Conservation (phyloP, 1,284 basidiomycete species). For the Ustilago trichophora region DNA sequence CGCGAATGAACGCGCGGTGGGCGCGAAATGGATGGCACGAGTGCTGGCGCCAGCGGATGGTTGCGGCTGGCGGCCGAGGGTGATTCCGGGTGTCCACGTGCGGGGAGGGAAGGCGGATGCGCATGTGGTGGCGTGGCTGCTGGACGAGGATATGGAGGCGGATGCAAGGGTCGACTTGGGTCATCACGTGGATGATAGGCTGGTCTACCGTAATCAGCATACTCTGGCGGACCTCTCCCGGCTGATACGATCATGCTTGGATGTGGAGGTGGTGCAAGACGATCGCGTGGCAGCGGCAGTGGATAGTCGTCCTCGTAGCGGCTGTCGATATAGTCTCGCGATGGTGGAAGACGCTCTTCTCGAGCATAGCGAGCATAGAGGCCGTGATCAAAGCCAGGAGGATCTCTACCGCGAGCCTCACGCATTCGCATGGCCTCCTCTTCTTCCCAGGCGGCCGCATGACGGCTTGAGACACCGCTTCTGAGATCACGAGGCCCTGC, state of each 20-base stretch:
- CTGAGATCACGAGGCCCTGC: too few relatives aligned
- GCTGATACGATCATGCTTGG: not conserved
- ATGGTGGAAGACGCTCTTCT: conserved; percentile 5
- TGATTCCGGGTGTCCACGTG: too few relatives aligned
- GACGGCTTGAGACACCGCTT: not conserved
- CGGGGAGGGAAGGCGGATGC: too few relatives aligned
- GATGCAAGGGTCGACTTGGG: conserved; percentile 8
- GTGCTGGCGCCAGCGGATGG: too few relatives aligned
- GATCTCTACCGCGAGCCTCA: conserved; percentile 9
- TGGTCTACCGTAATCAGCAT: conserved; percentile 8
- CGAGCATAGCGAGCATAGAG: conserved; percentile 11
- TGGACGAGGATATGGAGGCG: conserved; percentile 4
- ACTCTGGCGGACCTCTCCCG: conserved; percentile 1
- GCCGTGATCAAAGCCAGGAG: conserved; percentile 8
- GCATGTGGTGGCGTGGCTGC: conserved; percentile 10
- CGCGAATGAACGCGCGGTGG: conserved; percentile 8
- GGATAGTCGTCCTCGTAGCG: conserved; percentile 12
- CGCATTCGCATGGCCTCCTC: conserved; percentile 19
- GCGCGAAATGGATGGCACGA: too few relatives aligned
- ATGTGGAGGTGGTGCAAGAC: conserved; percentile 2
- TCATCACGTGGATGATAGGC: conserved; percentile 11
- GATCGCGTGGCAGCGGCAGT: conserved; percentile 3
- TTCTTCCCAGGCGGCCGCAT: conserved; percentile 7
- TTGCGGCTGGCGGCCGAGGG: too few relatives aligned
- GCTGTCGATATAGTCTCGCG: conserved; percentile 6